These are phyloP conservation scores for Xylaria flabelliformis DNA, from an alignment of 495 filamentous ascomycete genomes.

Conservation along the genomic window DNA sequence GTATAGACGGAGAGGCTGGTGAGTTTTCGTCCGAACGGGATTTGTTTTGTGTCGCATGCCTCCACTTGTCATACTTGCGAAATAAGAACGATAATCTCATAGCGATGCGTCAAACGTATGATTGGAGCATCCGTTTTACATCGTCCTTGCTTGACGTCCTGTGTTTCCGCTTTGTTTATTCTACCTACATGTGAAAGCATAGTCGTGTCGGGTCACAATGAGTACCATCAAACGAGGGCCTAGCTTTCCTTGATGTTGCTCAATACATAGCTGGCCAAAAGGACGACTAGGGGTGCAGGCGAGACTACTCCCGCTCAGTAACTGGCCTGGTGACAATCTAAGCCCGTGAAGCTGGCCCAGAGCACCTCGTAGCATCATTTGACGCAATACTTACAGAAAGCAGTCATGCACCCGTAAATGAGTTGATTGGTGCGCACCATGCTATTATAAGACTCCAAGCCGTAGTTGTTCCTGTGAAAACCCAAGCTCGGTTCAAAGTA, in stretches of 20 bases:
- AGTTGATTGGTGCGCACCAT: not conserved
- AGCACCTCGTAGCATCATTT: not conserved
- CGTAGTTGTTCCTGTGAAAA: not conserved
- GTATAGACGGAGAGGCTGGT: not conserved
- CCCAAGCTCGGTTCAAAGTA: not conserved
- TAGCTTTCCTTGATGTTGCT: not conserved
- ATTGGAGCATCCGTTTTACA: not conserved
- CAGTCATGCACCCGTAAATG: not conserved
- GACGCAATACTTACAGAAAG: not conserved
- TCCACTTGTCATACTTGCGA: not conserved
- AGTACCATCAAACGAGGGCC: not conserved
- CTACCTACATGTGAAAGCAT: not conserved
- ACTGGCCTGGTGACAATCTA: not conserved
- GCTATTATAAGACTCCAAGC: not conserved
- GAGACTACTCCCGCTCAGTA: not conserved
- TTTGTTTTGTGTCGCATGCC: not conserved
- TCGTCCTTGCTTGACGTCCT: not conserved
- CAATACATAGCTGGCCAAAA: not conserved
- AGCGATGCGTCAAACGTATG: not conserved
- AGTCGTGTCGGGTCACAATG: not conserved
- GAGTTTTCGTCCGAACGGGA: not conserved
- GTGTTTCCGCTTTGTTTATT: not conserved
- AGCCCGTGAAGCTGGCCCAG: not conserved
- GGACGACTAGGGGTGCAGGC: not conserved
- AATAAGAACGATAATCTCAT: not conserved